Evolutionary conservation across 1,284 basidiomycete species (phyloP).

Genomic region (Sporisorium iseilematis-ciliati): DNA sequence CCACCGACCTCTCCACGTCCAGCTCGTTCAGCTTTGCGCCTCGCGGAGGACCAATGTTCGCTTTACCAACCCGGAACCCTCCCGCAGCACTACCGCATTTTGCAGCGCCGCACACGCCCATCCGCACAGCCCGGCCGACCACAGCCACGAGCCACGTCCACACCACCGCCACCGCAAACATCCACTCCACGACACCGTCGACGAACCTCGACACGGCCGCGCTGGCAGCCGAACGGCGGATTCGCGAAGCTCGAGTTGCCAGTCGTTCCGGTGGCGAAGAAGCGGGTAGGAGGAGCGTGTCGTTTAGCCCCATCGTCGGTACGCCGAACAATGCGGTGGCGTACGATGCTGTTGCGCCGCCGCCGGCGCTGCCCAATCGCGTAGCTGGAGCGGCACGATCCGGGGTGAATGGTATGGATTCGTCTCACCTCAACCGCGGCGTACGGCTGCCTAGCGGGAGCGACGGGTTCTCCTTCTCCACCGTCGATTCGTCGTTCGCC

Average conservation of each 20-base stretch:
- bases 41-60: background rate
- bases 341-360: no score
- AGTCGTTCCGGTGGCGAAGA: background rate
- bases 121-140: background rate
- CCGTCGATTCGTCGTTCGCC: background rate
- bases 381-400: background rate
- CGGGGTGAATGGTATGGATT: background rate
- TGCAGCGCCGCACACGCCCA: constrained; percentile 11
- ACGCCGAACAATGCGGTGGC: background rate
- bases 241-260: constrained; percentile 11
- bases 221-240: constrained; percentile 17
- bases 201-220: constrained; percentile 30
- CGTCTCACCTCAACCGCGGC: background rate
- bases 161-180: background rate
- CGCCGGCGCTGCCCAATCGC: no score
- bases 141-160: background rate
- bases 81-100: background rate
- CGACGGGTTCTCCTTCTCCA: background rate
- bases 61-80: background rate
- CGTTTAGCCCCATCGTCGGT: constrained; percentile 1
- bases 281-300: background rate
- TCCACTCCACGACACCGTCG: background rate
- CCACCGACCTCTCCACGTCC: constrained; percentile 1
- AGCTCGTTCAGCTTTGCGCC: constrained; percentile 18
- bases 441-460: background rate